Conservation (phyloP, 2,329 filamentous ascomycete genomes). For the Paramyrothecium sp. region DNA sequence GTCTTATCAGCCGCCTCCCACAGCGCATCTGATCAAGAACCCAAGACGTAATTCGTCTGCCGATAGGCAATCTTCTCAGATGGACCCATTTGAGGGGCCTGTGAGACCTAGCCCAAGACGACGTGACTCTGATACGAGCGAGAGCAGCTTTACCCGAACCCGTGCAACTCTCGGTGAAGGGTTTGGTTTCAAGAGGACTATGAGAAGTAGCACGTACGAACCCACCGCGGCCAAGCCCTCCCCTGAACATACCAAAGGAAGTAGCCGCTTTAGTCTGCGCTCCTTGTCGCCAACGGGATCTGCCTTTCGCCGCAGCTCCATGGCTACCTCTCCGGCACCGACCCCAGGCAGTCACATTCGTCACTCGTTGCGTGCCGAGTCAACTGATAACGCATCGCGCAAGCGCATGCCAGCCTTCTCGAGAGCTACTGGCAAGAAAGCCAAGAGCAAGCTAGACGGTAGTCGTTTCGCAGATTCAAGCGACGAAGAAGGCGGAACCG, state of each 20-base stretch:
- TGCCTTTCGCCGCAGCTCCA: slow-evolving; percentile 42
- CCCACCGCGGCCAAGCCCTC: slow-evolving; percentile 9
- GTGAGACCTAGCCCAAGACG: slow-evolving; percentile 42
- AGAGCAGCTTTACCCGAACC: slow-evolving; percentile 78
- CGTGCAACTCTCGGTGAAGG: slow-evolving; percentile 45
- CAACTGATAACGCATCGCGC: slow-evolving; percentile 30
- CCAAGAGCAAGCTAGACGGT: slow-evolving; percentile 22
- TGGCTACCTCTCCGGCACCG: slow-evolving; percentile 33
- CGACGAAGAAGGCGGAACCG: slow-evolving; percentile 48
- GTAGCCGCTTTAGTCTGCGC: slow-evolving; percentile 68
- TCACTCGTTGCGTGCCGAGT: slow-evolving; percentile 42
- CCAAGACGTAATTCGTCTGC: slow-evolving; percentile 21
- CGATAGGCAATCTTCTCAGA: slow-evolving; percentile 10
- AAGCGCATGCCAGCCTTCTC: slow-evolving; percentile 43
- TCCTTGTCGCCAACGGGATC: slow-evolving; percentile 67
- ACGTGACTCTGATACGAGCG: slow-evolving; percentile 63
- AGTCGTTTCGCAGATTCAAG: slow-evolving; percentile 64
- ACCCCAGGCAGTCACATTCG: slow-evolving; percentile 39
- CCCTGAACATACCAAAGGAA: slow-evolving; percentile 26
- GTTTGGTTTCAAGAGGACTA: slow-evolving; percentile 68
- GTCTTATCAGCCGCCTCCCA: slow-evolving; percentile 25
- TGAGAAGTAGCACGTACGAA: slow-evolving; percentile 50
- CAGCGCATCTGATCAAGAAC: slow-evolving; percentile 11
- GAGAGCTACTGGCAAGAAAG: slow-evolving; percentile 36
- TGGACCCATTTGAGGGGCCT: slow-evolving; percentile 11